phyloP scores from a whole-genome alignment of 2,329 filamentous ascomycete species.

The Verticillium isaacii region DNA sequence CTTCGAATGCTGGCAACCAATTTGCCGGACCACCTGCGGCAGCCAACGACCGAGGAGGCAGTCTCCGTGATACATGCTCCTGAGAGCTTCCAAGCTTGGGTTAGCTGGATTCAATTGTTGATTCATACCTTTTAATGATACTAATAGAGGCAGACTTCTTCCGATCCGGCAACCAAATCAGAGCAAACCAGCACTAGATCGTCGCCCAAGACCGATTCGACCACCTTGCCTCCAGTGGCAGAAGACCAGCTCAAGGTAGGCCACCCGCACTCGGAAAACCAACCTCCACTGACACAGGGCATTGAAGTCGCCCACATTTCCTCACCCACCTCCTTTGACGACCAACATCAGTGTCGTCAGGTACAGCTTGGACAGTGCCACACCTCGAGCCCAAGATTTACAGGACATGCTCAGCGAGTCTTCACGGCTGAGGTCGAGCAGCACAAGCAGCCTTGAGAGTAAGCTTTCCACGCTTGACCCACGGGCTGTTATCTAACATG shows the following conservation, averaged over 20 bases:
- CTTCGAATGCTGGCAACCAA: conserved; percentile 52
- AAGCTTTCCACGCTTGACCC: conserved; percentile 18
- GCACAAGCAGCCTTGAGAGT: conserved; percentile 76
- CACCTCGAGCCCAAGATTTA: conserved; percentile 77
- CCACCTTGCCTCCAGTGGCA: conserved; percentile 26
- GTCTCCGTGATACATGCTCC: conserved; percentile 91
- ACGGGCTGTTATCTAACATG: conserved; percentile 17
- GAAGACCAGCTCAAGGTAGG: conserved; percentile 31
- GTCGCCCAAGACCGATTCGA: conserved; percentile 33
- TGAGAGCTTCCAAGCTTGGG: conserved; percentile 76
- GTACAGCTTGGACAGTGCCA: conserved; percentile 66
- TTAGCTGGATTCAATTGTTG: conserved; percentile 33
- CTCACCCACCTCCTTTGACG: conserved; percentile 63
- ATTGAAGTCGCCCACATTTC: neutral
- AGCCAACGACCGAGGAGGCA: conserved; percentile 66
- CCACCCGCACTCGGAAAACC: neutral
- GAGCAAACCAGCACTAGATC: conserved; percentile 27
- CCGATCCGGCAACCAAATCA: conserved; percentile 29
- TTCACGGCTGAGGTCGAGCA: conserved; percentile 57
- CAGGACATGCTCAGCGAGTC: conserved; percentile 63
- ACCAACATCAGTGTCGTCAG: conserved; percentile 65
- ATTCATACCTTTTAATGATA: neutral
- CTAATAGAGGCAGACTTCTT: conserved; percentile 30
- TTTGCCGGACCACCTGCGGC: conserved; percentile 52
- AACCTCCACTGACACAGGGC: neutral